phyloP scores from a whole-genome alignment of 257 asterid species.

The Nyctanthes arbortristis region DNA sequence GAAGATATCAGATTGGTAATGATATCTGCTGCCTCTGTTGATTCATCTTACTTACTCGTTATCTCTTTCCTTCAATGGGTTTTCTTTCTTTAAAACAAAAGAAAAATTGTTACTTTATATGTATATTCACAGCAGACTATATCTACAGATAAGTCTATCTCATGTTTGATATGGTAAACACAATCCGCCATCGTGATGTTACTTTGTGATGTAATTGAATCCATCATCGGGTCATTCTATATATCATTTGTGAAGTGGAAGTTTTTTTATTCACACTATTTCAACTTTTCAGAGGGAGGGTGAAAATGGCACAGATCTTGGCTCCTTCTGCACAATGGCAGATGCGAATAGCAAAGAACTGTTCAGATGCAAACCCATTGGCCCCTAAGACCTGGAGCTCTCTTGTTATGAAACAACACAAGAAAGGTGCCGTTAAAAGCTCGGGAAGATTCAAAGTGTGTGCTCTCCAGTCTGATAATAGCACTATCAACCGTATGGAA shows the following conservation, averaged over 20 bases:
- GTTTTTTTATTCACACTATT: constrained; percentile 16
- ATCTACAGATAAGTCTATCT: not conserved
- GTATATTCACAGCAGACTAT: not conserved
- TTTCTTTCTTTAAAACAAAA: not conserved
- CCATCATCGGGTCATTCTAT: not conserved
- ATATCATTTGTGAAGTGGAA: not conserved
- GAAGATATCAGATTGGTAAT: not conserved
- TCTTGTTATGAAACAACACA: constrained; percentile 66
- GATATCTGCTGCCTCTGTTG: not conserved
- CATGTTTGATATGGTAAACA: not conserved
- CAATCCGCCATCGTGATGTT: not conserved
- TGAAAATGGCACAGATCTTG: constrained; percentile 87
- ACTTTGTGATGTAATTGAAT: not conserved
- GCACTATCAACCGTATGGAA: constrained; percentile 83
- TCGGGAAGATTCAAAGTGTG: constrained; percentile 64
- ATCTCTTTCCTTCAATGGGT: not conserved
- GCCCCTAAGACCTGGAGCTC: constrained; percentile 74
- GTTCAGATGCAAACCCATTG: constrained; percentile 57
- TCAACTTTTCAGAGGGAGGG: constrained; percentile 30
- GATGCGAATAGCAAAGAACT: constrained; percentile 66
- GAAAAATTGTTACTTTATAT: not conserved
- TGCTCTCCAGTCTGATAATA: constrained; percentile 55
- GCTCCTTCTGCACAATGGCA: constrained; percentile 98
- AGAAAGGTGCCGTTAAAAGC: constrained; percentile 51
- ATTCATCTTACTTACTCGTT: not conserved